These are phyloP conservation scores for Ocimum tenuiflorum DNA, from an alignment of 257 asterid genomes.

Conservation along the genomic window DNA sequence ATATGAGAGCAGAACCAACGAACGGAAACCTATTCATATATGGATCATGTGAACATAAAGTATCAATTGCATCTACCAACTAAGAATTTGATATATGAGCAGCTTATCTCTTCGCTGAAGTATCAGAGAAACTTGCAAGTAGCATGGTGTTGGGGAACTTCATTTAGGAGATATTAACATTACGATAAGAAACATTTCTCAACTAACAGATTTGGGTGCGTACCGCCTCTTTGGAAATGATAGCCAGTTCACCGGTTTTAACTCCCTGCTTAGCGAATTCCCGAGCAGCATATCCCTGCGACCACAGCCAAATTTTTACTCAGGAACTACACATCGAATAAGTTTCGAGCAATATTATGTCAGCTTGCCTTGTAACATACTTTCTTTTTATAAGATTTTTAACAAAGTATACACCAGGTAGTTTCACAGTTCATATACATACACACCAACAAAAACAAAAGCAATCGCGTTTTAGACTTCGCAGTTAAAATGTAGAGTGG, in stretches of 20 bases:
- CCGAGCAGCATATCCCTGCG: constrained; percentile 94
- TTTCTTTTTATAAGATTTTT: background rate
- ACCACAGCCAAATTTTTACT: constrained; percentile 6
- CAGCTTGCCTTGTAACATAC: background rate
- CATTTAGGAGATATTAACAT: background rate
- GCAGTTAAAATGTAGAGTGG: background rate
- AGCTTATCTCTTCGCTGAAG: background rate
- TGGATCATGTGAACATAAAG: background rate
- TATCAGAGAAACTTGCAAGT: background rate
- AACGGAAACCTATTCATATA: background rate
- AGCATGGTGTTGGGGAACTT: no score
- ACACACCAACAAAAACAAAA: background rate
- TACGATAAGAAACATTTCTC: background rate
- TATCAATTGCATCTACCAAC: background rate
- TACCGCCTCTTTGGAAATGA: constrained; percentile 95
- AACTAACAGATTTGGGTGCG: constrained; percentile 13
- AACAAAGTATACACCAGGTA: background rate
- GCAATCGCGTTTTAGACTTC: background rate
- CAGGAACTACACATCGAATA: background rate
- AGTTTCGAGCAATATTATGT: background rate
- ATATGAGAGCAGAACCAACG: background rate
- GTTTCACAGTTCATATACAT: background rate
- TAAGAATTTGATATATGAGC: background rate
- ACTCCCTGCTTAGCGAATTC: constrained; percentile 93
- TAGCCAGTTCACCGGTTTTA: constrained; percentile 74